Conservation (phyloP, 129 eudicot genomes). For the Tanacetum coccineum region DNA sequence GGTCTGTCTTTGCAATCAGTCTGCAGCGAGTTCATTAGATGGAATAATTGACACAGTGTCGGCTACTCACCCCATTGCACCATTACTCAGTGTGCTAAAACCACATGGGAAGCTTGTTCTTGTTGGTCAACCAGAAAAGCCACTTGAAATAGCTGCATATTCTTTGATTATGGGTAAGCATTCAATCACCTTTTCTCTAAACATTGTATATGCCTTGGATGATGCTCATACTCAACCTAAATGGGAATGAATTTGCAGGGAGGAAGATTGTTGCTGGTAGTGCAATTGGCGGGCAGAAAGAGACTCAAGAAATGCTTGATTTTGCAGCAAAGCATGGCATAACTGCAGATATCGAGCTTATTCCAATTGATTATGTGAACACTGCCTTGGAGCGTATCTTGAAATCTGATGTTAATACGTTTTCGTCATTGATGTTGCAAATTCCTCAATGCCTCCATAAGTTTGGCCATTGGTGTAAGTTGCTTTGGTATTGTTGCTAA, state of each 20-base stretch:
- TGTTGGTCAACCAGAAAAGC: constrained; percentile 53
- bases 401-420: constrained; percentile 46
- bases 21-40: constrained; percentile 39
- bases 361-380: constrained; percentile 40
- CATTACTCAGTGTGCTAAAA: constrained; percentile 42
- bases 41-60: constrained; percentile 64
- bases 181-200: not conserved
- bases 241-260: constrained; percentile 18
- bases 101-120: constrained; percentile 48
- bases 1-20: constrained; percentile 15
- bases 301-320: constrained; percentile 57
- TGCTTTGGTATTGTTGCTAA: not conserved
- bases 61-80: constrained; percentile 42
- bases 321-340: constrained; percentile 44
- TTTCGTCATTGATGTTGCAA: constrained; percentile 46
- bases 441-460: constrained; percentile 37
- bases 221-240: not conserved
- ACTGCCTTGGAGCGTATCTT: constrained; percentile 45
- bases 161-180: constrained; percentile 39
- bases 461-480: not conserved
- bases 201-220: not conserved
- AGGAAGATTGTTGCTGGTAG: constrained; percentile 49
- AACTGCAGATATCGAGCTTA: constrained; percentile 42
- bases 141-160: constrained; percentile 38
- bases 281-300: constrained; percentile 43